Evolutionary conservation across 2,329 filamentous ascomycete genomes (phyloP), one percentile per base, ranked within the genome.

Genomic region (Grosmannia penicillata): DNA sequence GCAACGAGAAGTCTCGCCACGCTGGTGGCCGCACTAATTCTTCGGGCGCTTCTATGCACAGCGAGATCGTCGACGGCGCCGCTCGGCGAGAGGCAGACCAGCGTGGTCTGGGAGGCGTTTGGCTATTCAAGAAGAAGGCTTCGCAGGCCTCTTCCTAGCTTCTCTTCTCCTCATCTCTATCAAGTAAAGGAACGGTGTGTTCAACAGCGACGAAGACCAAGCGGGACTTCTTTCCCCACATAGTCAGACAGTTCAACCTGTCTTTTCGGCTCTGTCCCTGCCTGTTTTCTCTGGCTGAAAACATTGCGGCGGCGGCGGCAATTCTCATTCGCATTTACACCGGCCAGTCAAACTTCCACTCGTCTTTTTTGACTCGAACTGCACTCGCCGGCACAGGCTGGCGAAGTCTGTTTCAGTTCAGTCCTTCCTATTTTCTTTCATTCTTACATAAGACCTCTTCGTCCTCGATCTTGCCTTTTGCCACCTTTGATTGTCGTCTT

Each of bases 51-150:
- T n/a, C n/a, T n/a, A n/a, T n/a, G n/a, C n/a, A n/a, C n/a, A n/a
- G n/a, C n/a, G n/a, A n/a, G 9, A 50, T 38, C 45, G 60, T 72
- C 45, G 75, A 79, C 49, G 73, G 72, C 7, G 75, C 75, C 10
- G 74, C 75, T 2, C 61, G 66, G 24, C 64, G 75, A 11, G 75
- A 78, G 53, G 51, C 53, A 13, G 56, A 66, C 39, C 66, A 78
- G 55, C 67, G 74, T 19, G 73, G 74, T n/a, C 70, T 77, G 41
- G 57, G 62, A 28, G 60, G 62, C 36, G 49, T 62, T 37, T 49
- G 47, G 47, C 38, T 3, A 33, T 47, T 52, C 42, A 50, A 50
- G 47, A 48, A 11, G 19, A n/a, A n/a, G n/a, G n/a, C n/a, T n/a
- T n/a, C n/a, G n/a, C n/a, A n/a, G n/a, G n/a, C n/a, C n/a, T n/a